A percentile compares a stretch with the other conserved stretches of the same genome.
These are phyloP conservation scores for Pterocarpus macrocarpus DNA, from an alignment of 306 rosid species.

Conservation along the genomic window DNA sequence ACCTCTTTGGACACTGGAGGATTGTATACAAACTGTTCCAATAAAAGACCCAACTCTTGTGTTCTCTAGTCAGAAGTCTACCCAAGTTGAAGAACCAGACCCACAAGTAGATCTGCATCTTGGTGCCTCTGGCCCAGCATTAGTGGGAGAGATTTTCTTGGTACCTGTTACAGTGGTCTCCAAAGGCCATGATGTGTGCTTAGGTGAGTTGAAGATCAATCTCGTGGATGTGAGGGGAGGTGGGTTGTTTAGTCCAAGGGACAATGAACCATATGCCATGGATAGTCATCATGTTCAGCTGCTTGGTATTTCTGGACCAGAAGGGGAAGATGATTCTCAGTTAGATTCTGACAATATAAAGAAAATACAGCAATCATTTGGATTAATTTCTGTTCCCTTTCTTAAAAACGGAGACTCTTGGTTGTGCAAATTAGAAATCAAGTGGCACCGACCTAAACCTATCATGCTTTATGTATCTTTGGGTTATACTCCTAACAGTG, in stretches of 20 bases:
- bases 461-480: conserved; percentile 90
- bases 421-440: conserved; percentile 93
- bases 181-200: conserved; percentile 79
- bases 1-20: conserved; percentile 87
- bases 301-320: conserved; percentile 81
- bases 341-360: conserved; percentile 68
- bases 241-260: conserved; percentile 95
- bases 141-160: conserved; percentile 86
- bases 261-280: conserved; percentile 59
- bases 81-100: conserved; percentile 91
- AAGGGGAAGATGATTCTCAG: conserved; percentile 72
- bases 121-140: conserved; percentile 83
- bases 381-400: conserved; percentile 85
- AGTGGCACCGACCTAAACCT: conserved; percentile 94
- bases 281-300: conserved; percentile 92
- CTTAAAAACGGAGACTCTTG: conserved; percentile 83
- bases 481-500: conserved; percentile 68
- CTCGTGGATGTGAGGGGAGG: conserved; percentile 94
- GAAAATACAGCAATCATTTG: conserved; percentile 85
- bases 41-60: conserved; percentile 89
- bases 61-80: conserved; percentile 81
- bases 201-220: conserved; percentile 96
- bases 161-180: conserved; percentile 81
- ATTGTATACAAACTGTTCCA: conserved; percentile 68
- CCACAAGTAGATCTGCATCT: conserved; percentile 83